A percentile compares a stretch with the other conserved stretches of the same genome.
These are phyloP conservation scores for Trametes cingulata DNA, from an alignment of 768 basidiomycete genomes.

Conservation along the genomic window DNA sequence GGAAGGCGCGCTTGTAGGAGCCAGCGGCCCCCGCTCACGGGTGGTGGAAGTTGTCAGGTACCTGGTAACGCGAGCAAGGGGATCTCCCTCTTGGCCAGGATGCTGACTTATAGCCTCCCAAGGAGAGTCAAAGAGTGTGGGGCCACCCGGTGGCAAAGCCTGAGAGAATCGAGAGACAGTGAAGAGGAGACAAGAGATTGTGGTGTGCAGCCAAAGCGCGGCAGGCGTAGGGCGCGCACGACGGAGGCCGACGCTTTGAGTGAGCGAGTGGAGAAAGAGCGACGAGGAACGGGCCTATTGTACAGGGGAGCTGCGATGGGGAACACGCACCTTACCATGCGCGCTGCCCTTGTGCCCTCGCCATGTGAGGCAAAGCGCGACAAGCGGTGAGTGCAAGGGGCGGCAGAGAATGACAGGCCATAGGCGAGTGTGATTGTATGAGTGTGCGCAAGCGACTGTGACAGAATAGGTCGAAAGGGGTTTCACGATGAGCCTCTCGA, in stretches of 20 bases:
- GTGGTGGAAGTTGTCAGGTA: too few relatives aligned
- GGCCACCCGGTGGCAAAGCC: background rate
- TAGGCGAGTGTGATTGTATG: background rate
- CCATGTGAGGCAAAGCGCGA: constrained; percentile 2
- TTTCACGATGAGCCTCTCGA: too few relatives aligned
- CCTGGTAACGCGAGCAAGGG: background rate
- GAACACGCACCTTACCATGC: background rate
- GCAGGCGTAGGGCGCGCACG: too few relatives aligned
- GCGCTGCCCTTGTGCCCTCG: background rate
- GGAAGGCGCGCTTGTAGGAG: background rate
- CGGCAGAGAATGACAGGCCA: background rate
- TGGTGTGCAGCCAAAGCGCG: too few relatives aligned
- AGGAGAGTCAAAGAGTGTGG: background rate
- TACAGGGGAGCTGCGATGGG: background rate
- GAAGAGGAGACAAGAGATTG: background rate
- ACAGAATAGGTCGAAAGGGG: too few relatives aligned
- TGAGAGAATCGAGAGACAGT: background rate
- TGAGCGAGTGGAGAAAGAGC: background rate
- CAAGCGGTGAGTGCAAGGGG: background rate
- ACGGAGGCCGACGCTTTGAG: background rate
- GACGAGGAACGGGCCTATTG: background rate
- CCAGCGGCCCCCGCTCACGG: background rate
- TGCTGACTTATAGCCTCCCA: background rate
- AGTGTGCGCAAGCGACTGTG: too few relatives aligned
- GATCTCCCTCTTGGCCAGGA: background rate